Evolutionary conservation across 257 asterid genomes (phyloP).

Genomic region (Nicotiana tomentosiformis): DNA sequence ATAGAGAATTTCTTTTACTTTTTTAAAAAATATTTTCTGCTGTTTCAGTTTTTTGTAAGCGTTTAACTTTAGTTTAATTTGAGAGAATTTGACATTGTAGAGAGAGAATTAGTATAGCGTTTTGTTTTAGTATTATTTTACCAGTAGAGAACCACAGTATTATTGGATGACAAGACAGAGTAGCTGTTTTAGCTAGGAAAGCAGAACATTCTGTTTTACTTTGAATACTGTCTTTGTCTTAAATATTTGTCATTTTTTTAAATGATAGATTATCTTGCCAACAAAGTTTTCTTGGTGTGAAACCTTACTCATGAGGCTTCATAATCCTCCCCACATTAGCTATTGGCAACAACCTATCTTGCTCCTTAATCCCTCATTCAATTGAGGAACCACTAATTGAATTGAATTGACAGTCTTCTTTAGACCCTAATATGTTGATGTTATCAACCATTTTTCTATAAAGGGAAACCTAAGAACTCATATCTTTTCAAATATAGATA

Average conservation of each 20-base stretch:
- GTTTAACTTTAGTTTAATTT: neutral
- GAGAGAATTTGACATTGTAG: neutral
- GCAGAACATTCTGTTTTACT: neutral
- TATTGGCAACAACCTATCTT: constrained; percentile 48
- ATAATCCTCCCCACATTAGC: constrained; percentile 73
- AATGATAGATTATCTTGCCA: too few species aligned
- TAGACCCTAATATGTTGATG: neutral
- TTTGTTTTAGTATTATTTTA: neutral
- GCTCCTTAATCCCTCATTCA: constrained; percentile 22
- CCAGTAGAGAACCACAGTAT: neutral
- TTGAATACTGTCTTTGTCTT: neutral
- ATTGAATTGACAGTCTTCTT: neutral
- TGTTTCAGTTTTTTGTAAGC: neutral
- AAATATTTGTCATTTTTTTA: neutral
- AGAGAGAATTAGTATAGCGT: neutral
- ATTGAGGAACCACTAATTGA: neutral
- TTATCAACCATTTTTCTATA: constrained; percentile 30
- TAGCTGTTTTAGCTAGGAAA: too few species aligned
- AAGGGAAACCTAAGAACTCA: neutral
- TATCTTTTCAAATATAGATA: neutral
- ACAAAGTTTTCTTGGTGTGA: too few species aligned
- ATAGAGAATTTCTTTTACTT: neutral
- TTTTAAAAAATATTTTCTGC: neutral
- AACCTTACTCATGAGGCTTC: constrained; percentile 25
- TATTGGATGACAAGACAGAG: too few species aligned